Percentiles rank a stretch among this genome's conserved stretches.
Conservation (phyloP, 148 eudicot genomes). For the Chenopodium berlandieri region DNA sequence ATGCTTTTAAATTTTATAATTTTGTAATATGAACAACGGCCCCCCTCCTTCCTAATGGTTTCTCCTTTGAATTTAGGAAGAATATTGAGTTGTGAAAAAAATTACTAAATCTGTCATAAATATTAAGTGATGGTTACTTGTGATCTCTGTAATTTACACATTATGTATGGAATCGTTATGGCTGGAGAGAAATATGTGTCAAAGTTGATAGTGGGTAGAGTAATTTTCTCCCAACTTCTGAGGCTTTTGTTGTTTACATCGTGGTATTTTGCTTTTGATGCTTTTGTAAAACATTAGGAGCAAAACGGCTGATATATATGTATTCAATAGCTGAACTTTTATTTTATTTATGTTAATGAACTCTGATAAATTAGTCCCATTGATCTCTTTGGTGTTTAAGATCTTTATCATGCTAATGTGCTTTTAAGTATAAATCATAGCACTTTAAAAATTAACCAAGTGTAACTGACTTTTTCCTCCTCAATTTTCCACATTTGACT, state of each 20-base stretch:
- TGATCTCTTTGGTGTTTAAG: not conserved
- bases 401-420: too few species aligned
- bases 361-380: not conserved
- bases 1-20: slow-evolving; percentile 28
- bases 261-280: not conserved
- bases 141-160: not conserved
- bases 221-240: too few species aligned
- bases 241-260: not conserved
- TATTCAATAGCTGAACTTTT: not conserved
- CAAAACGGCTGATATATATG: not conserved
- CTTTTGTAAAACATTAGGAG: not conserved
- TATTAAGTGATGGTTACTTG: not conserved
- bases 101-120: not conserved
- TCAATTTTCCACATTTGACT: too few species aligned
- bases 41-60: not conserved
- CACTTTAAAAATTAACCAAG: not conserved
- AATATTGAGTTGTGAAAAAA: not conserved
- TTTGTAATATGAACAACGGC: not conserved
- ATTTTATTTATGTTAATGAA: not conserved
- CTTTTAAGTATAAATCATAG: not conserved
- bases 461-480: too few species aligned
- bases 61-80: not conserved
- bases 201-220: not conserved
- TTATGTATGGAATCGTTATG: not conserved
- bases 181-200: not conserved